Conservation (phyloP, 164 flowering plant genomes). For the Protea cynaroides region DNA sequence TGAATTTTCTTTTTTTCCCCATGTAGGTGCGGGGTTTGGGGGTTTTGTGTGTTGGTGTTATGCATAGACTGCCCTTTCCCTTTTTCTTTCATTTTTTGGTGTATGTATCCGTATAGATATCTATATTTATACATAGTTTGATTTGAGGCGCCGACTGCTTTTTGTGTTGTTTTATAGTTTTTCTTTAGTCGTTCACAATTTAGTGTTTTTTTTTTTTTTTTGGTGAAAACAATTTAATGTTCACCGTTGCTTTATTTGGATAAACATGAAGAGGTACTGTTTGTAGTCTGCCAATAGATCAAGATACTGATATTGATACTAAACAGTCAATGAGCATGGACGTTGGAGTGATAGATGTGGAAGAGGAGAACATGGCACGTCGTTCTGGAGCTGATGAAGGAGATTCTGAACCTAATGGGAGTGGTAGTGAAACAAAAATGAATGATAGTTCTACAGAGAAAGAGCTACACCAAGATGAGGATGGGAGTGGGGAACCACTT, state of each 20-base stretch:
- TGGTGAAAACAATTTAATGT: no score
- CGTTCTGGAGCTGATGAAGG: slow-evolving; percentile 21
- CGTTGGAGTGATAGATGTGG: slow-evolving; percentile 30
- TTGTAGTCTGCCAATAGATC: neutral
- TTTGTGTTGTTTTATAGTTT: no score
- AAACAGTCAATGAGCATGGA: slow-evolving; percentile 23
- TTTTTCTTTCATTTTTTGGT: no score
- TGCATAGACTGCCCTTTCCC: neutral
- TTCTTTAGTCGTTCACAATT: neutral
- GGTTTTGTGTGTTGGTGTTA: neutral
- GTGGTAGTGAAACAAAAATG: slow-evolving; percentile 11
- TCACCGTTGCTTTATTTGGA: neutral
- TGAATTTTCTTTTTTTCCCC: no score
- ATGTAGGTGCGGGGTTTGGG: neutral
- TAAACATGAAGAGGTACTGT: neutral
- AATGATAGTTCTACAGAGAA: slow-evolving; percentile 16
- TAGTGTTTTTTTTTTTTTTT: no score
- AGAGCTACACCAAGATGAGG: slow-evolving; percentile 19
- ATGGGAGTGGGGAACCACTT: slow-evolving; percentile 19
- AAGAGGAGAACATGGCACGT: slow-evolving; percentile 20
- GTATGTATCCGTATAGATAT: no score
- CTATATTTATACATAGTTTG: no score
- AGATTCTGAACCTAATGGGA: slow-evolving; percentile 24
- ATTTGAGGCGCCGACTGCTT: no score
- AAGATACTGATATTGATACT: neutral